A percentile compares a stretch with the other conserved stretches of the same genome.
phyloP scores from a whole-genome alignment of 345 rosid genomes.

The Capsella bursapastoris region DNA sequence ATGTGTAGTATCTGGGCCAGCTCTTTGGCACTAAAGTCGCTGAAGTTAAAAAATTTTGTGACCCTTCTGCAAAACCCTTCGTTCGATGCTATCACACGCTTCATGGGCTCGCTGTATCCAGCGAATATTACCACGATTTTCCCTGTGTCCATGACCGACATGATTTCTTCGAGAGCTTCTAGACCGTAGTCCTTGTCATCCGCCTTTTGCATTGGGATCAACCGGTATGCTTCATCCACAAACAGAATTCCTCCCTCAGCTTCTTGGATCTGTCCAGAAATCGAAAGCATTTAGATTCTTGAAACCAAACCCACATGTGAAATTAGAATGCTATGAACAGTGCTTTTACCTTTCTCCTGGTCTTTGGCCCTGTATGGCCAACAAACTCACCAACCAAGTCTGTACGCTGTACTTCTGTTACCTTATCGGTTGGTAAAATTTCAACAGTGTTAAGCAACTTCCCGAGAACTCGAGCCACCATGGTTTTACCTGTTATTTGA shows the following conservation, averaged over 20 bases:
- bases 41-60: slow-evolving; percentile 83
- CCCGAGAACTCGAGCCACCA: slow-evolving; percentile 96
- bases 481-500: slow-evolving; percentile 79
- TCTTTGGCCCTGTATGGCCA: slow-evolving; percentile 98
- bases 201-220: slow-evolving; percentile 91
- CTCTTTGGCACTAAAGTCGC: slow-evolving; percentile 75
- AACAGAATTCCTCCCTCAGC: slow-evolving; percentile 99
- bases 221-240: slow-evolving; percentile 95
- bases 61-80: slow-evolving; percentile 99
- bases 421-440: slow-evolving; percentile 84
- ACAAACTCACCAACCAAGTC: slow-evolving; percentile 99
- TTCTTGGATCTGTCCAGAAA: slow-evolving; percentile 74
- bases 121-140: slow-evolving; percentile 91
- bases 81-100: slow-evolving; percentile 87
- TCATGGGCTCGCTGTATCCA: slow-evolving; percentile 96
- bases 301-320: slow-evolving; percentile 18
- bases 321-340: background rate
- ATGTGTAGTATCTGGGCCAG: slow-evolving; percentile 79
- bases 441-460: slow-evolving; percentile 90
- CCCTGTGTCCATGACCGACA: slow-evolving; percentile 97
- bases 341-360: slow-evolving; percentile 76
- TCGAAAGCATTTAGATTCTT: slow-evolving; percentile 17
- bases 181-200: slow-evolving; percentile 97
- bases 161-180: slow-evolving; percentile 96
- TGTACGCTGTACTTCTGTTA: slow-evolving; percentile 91